Percentiles rank a stretch among this genome's conserved stretches.
Evolutionary conservation across 495 filamentous ascomycete genomes (phyloP).

Genomic region (Trichoderma erinaceum): DNA sequence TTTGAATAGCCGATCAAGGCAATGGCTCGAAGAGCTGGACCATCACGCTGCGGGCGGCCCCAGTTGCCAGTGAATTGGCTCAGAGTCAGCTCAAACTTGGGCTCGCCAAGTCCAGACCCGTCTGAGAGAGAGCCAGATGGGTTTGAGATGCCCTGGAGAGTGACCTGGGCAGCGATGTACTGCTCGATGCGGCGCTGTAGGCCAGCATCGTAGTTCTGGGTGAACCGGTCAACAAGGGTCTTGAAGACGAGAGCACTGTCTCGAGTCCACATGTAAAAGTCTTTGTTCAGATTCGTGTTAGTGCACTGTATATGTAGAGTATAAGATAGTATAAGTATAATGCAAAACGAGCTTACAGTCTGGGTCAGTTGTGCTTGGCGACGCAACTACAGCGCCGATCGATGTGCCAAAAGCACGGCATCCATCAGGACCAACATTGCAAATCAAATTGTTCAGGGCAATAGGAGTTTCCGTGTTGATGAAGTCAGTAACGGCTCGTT

Average conservation of each 20-base stretch:
- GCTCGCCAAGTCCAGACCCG: constrained; percentile 51
- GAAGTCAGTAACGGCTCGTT: constrained; percentile 47
- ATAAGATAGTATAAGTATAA: background rate
- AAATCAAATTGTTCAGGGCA: constrained; percentile 46
- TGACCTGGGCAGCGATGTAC: constrained; percentile 53
- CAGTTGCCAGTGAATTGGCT: constrained; percentile 57
- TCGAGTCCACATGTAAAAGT: constrained; percentile 66
- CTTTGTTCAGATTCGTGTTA: constrained; percentile 23
- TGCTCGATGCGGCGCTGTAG: constrained; percentile 52
- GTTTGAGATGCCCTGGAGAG: constrained; percentile 54
- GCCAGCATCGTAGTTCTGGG: constrained; percentile 42
- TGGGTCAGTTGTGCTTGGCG: constrained; percentile 51
- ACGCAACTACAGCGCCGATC: constrained; percentile 55
- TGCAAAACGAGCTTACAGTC: constrained; percentile 46
- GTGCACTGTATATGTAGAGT: background rate
- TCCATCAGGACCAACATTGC: constrained; percentile 56
- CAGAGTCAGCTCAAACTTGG: constrained; percentile 56
- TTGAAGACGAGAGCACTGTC: constrained; percentile 63
- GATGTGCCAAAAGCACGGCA: constrained; percentile 40
- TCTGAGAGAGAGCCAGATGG: constrained; percentile 50
- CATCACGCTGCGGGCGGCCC: constrained; percentile 69
- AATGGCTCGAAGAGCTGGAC: constrained; percentile 62
- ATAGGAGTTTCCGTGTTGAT: constrained; percentile 49
- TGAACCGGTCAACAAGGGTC: constrained; percentile 52
- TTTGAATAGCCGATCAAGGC: constrained; percentile 44